Base-by-base conservation (phyloP, 768 basidiomycete species). In the Fomitopsis serialis region DNA sequence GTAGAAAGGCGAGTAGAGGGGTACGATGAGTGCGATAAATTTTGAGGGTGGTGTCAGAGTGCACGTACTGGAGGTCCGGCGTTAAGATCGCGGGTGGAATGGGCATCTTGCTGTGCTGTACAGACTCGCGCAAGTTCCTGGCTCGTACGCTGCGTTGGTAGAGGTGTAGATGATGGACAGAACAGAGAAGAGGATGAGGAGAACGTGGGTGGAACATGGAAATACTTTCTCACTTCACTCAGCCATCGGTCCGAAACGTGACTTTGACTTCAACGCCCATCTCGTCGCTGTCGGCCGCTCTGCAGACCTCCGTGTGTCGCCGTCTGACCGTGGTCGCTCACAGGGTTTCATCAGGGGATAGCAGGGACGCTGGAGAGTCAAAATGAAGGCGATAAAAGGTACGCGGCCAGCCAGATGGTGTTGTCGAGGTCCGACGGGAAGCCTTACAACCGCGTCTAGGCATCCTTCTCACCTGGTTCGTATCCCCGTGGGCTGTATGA, bases 351-450 rank as follows among this genome's bases (percentile, higher is more conserved):
- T 46, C 45, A 11, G 32, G 40, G 25, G 53, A 37, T 35, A 51
- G 48, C 46, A 56, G 27, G 37, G 34, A 34, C 48, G 15, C 9
- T 17, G 37, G 7, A 8, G 15, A 15, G 15, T 19, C 13, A 17
- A 19, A 40, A 85, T 86, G 84, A 80, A 79, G 58, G 84, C 84
- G 34, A 80, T 85, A 60, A 82, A 80, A 74, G 81, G 84, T 78
- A 51, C 25, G 74, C 59, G 50, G 54, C 17, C 45, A 27, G 29
- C 42, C 45, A 50, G 44, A 44, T 46, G 19, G 55, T 21, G 13
- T 53, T 27, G n/a, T 11, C 9, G 50, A 42, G 50, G 25, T 52
- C 53, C n/a, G n/a, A n/a, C n/a, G n/a, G 50, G 37, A 29, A 27
- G 43, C 25, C 37, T 57, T 46, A 25, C 40, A 54, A 11, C 51